A percentile compares a stretch with the other conserved stretches of the same genome.
Evolutionary conservation across 768 basidiomycete species (phyloP).

Genomic region (Lentinula raphanica): DNA sequence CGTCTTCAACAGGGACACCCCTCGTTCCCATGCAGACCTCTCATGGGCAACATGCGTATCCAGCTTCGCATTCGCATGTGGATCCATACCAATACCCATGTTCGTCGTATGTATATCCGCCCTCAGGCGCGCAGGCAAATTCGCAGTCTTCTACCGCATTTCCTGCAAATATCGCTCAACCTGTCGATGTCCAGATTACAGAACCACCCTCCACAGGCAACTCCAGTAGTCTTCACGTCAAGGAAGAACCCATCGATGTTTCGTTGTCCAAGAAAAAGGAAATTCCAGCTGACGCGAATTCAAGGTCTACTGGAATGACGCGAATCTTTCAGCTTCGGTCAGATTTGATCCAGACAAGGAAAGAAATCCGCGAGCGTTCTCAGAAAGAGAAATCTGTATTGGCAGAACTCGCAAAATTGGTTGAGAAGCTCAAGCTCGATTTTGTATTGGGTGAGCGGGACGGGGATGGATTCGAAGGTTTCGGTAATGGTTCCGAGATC

Average conservation of each 20-base stretch:
- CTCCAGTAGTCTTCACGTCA: background rate
- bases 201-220: too few species aligned
- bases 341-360: background rate
- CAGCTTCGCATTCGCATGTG: background rate
- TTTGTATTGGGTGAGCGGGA: slow-evolving; percentile 3
- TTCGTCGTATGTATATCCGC: background rate
- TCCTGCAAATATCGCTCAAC: background rate
- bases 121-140: background rate
- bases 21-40: background rate
- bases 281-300: background rate
- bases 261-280: background rate
- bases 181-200: background rate
- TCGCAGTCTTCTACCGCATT: background rate
- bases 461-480: background rate
- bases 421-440: background rate
- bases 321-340: background rate
- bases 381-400: background rate
- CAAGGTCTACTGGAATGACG: background rate
- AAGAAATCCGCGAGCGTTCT: background rate
- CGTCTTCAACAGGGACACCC: background rate
- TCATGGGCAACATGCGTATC: background rate
- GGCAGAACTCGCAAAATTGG: background rate
- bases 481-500: background rate
- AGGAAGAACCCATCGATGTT: background rate
- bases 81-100: background rate